Percentiles rank a stretch among this genome's conserved stretches.
Conservation (phyloP, 768 basidiomycete genomes). For the Termitomyces sp. region DNA sequence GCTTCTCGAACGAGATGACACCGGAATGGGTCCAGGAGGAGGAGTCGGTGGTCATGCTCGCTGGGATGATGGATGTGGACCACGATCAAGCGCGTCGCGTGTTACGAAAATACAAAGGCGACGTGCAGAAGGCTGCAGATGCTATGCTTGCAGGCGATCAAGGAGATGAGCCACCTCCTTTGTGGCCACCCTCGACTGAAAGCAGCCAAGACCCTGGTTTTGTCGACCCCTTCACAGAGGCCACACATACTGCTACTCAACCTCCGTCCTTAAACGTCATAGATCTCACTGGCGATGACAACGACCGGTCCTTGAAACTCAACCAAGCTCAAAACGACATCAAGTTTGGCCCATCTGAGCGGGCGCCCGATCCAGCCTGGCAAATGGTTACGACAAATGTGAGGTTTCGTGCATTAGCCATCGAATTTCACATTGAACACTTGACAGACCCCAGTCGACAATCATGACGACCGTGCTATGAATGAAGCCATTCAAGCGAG, state of each 20-base stretch:
- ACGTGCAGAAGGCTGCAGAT: slow-evolving; percentile 54
- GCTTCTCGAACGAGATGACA: slow-evolving; percentile 14
- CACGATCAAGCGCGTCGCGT: slow-evolving; percentile 52
- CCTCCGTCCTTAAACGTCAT: slow-evolving; percentile 38
- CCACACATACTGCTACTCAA: slow-evolving; percentile 13
- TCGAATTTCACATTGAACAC: slow-evolving; percentile 4
- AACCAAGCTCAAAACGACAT: slow-evolving; percentile 45
- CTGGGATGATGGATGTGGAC: slow-evolving; percentile 32
- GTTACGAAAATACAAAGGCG: slow-evolving; percentile 58
- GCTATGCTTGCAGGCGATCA: slow-evolving; percentile 54
- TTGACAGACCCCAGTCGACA: slow-evolving; percentile 32
- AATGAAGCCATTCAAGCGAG: slow-evolving; percentile 74
- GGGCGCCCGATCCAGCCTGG: slow-evolving; percentile 67
- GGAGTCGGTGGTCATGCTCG: slow-evolving; percentile 32
- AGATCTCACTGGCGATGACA: slow-evolving; percentile 64
- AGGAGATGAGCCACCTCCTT: slow-evolving; percentile 27
- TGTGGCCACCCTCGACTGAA: slow-evolving; percentile 18
- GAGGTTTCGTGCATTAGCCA: slow-evolving; percentile 19
- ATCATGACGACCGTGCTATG: slow-evolving; percentile 60
- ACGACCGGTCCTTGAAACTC: slow-evolving; percentile 52
- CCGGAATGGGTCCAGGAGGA: slow-evolving; percentile 27
- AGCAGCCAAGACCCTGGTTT: slow-evolving; percentile 22
- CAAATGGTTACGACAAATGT: slow-evolving; percentile 71
- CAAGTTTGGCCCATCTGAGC: slow-evolving; percentile 57
- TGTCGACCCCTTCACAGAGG: slow-evolving; percentile 13